phyloP scores from a whole-genome alignment of 169 alveolate genomes.

The Plasmodium knowlesi region DNA sequence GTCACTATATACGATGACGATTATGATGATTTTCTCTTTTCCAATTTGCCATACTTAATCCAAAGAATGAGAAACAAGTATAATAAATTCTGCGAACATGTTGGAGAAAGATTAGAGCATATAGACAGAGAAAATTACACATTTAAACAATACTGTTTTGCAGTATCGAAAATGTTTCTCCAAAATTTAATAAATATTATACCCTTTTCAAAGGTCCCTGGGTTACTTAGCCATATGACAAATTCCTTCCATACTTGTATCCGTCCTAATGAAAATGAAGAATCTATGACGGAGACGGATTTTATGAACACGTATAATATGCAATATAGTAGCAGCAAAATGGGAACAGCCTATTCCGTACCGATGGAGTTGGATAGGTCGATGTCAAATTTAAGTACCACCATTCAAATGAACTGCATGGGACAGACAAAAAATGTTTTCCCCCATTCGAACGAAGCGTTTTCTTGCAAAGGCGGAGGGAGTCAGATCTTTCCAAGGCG shows the following conservation, averaged over 20 bases:
- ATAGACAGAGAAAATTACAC: constrained; percentile 22
- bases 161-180: constrained; percentile 13
- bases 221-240: not conserved
- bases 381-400: constrained; percentile 1
- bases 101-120: constrained; percentile 32
- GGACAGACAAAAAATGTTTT: not conserved
- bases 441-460: not conserved
- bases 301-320: not conserved
- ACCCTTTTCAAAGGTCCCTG: constrained; percentile 29
- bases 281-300: not conserved
- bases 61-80: constrained; percentile 8
- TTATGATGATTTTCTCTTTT: constrained; percentile 1
- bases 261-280: not conserved
- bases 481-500: not conserved
- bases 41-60: not conserved
- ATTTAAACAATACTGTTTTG: constrained; percentile 48
- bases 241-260: constrained; percentile 1
- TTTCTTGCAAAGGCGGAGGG: not conserved
- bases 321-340: not conserved
- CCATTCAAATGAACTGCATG: not conserved
- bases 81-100: constrained; percentile 30
- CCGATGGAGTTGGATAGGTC: not conserved
- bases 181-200: constrained; percentile 15
- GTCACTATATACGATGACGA: not conserved
- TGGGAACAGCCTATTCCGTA: constrained; percentile 1